A percentile compares a stretch with the other conserved stretches of the same genome.
Evolutionary conservation across 371 early-diverging fungal species (phyloP).

Genomic region (Circinella minor): DNA sequence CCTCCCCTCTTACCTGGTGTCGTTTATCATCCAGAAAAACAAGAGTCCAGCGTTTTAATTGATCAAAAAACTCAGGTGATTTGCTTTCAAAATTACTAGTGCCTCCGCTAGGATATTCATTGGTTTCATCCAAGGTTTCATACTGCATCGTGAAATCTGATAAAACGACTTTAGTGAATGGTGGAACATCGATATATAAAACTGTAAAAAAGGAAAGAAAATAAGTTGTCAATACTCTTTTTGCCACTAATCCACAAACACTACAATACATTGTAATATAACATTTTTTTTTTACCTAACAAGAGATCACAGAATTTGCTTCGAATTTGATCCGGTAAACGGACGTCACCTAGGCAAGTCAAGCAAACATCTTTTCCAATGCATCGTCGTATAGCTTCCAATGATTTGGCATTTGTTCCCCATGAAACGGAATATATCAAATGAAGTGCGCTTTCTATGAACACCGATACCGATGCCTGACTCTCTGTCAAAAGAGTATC

Average conservation of each 20-base stretch:
- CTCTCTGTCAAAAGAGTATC: conserved; percentile 16
- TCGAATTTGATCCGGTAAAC: conserved; percentile 40
- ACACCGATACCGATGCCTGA: conserved; percentile 11
- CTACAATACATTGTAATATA: background rate
- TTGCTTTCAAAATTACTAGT: conserved; percentile 22
- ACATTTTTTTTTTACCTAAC: conserved; percentile 30
- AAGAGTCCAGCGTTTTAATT: conserved; percentile 33
- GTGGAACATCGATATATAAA: conserved; percentile 30
- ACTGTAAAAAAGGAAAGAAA: conserved; percentile 16
- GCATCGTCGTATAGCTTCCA: conserved; percentile 21
- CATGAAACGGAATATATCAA: conserved; percentile 30
- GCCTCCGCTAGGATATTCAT: conserved; percentile 33
- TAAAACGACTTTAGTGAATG: conserved; percentile 30
- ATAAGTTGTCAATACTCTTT: background rate
- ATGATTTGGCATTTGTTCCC: conserved; percentile 20
- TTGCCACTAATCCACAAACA: background rate
- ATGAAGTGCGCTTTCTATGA: conserved; percentile 26
- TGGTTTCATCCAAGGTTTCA: conserved; percentile 20
- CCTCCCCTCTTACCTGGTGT: conserved; percentile 22
- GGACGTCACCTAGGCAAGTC: conserved; percentile 37
- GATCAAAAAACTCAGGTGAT: conserved; percentile 32
- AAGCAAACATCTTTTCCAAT: conserved; percentile 46
- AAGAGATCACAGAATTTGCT: conserved; percentile 49
- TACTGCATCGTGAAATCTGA: conserved; percentile 39
- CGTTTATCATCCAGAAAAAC: conserved; percentile 30